phyloP scores from a whole-genome alignment of 2,329 filamentous ascomycete species.

The Fusarium nematophilum region DNA sequence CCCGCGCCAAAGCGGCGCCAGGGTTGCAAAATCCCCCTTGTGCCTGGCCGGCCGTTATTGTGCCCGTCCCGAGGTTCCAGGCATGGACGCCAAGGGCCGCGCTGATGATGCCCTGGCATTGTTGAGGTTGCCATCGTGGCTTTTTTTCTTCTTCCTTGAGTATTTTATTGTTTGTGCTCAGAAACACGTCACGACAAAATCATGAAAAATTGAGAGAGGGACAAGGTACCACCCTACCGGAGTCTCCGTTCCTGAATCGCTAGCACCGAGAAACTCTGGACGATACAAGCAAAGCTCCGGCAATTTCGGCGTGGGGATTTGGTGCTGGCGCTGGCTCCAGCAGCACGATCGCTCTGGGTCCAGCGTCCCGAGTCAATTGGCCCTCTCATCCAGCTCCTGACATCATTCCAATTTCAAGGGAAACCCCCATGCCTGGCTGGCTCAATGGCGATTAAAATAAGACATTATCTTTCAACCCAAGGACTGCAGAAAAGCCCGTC shows the following conservation, averaged over 20 bases:
- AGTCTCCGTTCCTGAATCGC: slow-evolving; percentile 2
- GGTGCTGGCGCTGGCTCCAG: background rate
- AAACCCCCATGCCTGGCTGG: slow-evolving; percentile 20
- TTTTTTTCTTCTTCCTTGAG: background rate
- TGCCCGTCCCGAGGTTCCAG: slow-evolving; percentile 31
- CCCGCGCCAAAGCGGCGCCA: slow-evolving; percentile 13
- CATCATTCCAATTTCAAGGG: slow-evolving; percentile 17
- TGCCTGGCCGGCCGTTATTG: slow-evolving; percentile 27
- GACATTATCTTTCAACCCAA: background rate
- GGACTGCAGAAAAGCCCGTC: slow-evolving; percentile 8
- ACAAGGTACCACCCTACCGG: background rate
- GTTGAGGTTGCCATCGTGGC: slow-evolving; percentile 30
- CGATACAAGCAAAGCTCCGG: background rate
- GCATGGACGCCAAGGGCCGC: slow-evolving; percentile 25
- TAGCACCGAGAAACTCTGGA: background rate
- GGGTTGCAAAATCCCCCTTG: slow-evolving; percentile 22
- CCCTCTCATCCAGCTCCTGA: background rate
- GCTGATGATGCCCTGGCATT: slow-evolving; percentile 20
- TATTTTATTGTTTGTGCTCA: no score
- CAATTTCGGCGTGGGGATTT: slow-evolving; percentile 5
- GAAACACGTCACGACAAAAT: no score
- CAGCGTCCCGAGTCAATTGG: background rate
- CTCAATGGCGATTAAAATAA: background rate
- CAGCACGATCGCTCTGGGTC: background rate
- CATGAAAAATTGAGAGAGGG: no score